Conservation (phyloP, 73 alveolate species). For the Uronychia setigera region DNA sequence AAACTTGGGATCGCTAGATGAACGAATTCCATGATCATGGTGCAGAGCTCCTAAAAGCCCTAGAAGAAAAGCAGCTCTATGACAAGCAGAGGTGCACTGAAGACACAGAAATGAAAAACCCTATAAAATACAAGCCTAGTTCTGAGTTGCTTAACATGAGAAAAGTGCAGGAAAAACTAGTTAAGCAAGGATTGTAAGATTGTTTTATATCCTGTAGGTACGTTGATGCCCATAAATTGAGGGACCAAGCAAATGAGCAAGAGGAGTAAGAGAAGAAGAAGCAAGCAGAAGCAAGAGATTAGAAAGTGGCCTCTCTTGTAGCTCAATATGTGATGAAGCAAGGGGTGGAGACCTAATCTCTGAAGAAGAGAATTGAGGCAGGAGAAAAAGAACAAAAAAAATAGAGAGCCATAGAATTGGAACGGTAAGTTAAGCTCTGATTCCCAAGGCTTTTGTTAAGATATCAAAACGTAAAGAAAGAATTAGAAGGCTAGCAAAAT, state of each 20-base stretch:
- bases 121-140: conserved; percentile 56
- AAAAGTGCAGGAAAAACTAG: conserved; percentile 58
- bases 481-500: conserved; percentile 41
- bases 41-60: conserved; percentile 38
- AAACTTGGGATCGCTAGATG: conserved; percentile 59
- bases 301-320: conserved; percentile 49
- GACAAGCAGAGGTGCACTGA: conserved; percentile 49
- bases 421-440: neutral
- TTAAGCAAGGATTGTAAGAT: conserved; percentile 45
- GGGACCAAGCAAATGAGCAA: conserved; percentile 48
- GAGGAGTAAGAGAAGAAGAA: conserved; percentile 62
- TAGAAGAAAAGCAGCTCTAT: conserved; percentile 55
- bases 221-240: conserved; percentile 76
- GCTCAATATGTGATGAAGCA: conserved; percentile 53
- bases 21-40: conserved; percentile 45
- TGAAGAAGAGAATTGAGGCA: conserved; percentile 63
- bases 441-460: conserved; percentile 26
- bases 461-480: conserved; percentile 64
- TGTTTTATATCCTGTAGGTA: neutral
- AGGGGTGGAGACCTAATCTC: conserved; percentile 65
- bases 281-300: conserved; percentile 42
- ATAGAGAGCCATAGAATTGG: conserved; percentile 33
- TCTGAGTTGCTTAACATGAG: conserved; percentile 66
- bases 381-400: conserved; percentile 49
- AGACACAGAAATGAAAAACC: conserved; percentile 60